A percentile compares a stretch with the other conserved stretches of the same genome.
Conservation (phyloP, 352 stramenopile species). For the Vaucheria bursata region DNA sequence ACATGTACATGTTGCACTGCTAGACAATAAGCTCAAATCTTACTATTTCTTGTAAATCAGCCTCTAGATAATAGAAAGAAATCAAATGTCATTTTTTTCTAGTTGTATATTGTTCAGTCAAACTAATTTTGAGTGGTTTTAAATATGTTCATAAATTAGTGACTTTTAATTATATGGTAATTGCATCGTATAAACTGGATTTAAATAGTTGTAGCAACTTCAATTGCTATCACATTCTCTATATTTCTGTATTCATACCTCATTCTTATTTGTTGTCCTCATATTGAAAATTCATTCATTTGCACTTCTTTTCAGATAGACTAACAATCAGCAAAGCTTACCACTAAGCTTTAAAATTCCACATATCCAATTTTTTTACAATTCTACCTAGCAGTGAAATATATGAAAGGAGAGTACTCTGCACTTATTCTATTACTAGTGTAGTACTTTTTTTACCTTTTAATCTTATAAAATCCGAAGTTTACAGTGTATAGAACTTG, state of each 20-base stretch:
- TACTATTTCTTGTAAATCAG: not conserved
- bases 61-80: not conserved
- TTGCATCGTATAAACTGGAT: not conserved
- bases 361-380: too few relatives aligned
- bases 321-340: too few relatives aligned
- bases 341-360: too few relatives aligned
- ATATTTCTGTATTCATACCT: not conserved
- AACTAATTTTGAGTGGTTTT: not conserved
- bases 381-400: too few relatives aligned
- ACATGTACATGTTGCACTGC: not conserved
- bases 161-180: not conserved
- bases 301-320: too few relatives aligned
- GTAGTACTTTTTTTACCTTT: too few relatives aligned
- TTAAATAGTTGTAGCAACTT: not conserved
- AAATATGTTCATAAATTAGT: not conserved
- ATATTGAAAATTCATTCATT: not conserved
- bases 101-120: not conserved
- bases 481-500: not conserved
- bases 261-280: not conserved
- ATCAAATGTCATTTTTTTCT: not conserved
- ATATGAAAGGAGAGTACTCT: too few relatives aligned
- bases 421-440: too few relatives aligned
- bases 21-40: not conserved
- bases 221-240: not conserved
- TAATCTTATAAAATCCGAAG: not conserved